phyloP scores from a whole-genome alignment of 768 basidiomycete genomes.

The Austroboletus eburneus region DNA sequence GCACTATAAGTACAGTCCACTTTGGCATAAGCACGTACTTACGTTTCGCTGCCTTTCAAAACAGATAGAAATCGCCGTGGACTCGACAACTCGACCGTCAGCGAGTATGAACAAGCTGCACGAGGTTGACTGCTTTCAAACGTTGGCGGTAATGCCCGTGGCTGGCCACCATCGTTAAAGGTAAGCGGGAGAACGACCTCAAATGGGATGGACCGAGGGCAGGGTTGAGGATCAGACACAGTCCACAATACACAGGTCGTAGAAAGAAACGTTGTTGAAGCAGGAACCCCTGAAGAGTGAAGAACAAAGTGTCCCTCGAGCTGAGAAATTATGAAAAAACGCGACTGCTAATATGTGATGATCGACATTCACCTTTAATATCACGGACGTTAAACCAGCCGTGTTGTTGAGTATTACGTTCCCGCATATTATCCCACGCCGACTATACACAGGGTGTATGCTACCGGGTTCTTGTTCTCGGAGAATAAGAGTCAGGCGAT shows the following conservation, averaged over 20 bases:
- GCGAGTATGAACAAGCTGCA: slow-evolving; percentile 41
- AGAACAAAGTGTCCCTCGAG: slow-evolving; percentile 24
- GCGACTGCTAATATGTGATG: not conserved
- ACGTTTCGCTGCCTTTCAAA: slow-evolving; percentile 47
- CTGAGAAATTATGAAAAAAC: slow-evolving; percentile 7
- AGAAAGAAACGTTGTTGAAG: slow-evolving; percentile 18
- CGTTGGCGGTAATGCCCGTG: slow-evolving; percentile 46
- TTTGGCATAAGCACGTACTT: slow-evolving; percentile 6
- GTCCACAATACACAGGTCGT: slow-evolving; percentile 17
- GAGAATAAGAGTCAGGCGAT: slow-evolving; percentile 21
- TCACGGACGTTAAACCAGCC: slow-evolving; percentile 14
- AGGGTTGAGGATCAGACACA: slow-evolving; percentile 13
- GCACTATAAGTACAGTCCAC: not conserved
- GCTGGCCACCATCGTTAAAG: slow-evolving; percentile 36
- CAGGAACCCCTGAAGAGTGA: slow-evolving; percentile 7
- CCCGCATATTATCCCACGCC: slow-evolving; percentile 20
- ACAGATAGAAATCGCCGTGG: slow-evolving; percentile 39
- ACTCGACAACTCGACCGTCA: slow-evolving; percentile 42
- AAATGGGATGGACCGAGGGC: slow-evolving; percentile 41
- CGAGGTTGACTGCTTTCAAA: slow-evolving; percentile 28
- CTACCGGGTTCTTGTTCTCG: slow-evolving; percentile 22
- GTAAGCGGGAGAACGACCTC: slow-evolving; percentile 41
- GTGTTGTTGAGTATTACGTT: slow-evolving; percentile 17
- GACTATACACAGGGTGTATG: slow-evolving; percentile 19
- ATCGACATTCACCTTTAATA: slow-evolving; percentile 19